A percentile compares a stretch with the other conserved stretches of the same genome.
phyloP scores from a whole-genome alignment of 2,329 filamentous ascomycete genomes.

The Albifimbria verrucaria region DNA sequence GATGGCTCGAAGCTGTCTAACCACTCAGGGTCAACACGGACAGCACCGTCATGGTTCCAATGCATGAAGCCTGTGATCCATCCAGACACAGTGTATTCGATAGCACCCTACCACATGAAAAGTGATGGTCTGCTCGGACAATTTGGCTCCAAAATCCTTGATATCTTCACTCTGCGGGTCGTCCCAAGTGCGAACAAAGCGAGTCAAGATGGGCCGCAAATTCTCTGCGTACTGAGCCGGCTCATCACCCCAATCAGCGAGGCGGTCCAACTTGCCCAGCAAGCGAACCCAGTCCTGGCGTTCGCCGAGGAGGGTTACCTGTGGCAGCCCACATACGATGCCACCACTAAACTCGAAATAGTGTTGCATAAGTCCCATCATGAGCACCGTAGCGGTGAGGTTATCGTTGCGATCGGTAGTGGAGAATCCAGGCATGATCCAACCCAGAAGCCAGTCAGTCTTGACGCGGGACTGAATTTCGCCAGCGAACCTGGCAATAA shows the following conservation, averaged over 20 bases:
- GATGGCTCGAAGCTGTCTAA: background rate
- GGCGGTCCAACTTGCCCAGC: constrained; percentile 35
- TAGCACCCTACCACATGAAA: constrained; percentile 23
- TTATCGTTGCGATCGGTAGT: constrained; percentile 36
- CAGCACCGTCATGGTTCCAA: constrained; percentile 34
- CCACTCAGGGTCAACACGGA: constrained; percentile 13
- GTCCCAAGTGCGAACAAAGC: constrained; percentile 43
- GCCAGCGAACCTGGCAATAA: constrained; percentile 30
- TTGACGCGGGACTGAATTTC: constrained; percentile 37
- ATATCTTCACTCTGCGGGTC: constrained; percentile 28
- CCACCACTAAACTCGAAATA: constrained; percentile 34
- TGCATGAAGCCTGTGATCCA: constrained; percentile 48
- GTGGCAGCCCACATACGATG: constrained; percentile 40
- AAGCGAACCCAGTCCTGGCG: constrained; percentile 38
- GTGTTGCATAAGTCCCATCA: constrained; percentile 42
- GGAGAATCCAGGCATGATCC: constrained; percentile 40
- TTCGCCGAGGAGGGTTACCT: constrained; percentile 36
- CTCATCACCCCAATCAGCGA: constrained; percentile 42
- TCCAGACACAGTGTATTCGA: constrained; percentile 37
- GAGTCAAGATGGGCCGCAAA: constrained; percentile 40
- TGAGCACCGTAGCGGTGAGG: constrained; percentile 37
- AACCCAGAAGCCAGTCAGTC: constrained; percentile 36
- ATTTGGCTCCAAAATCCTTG: constrained; percentile 42
- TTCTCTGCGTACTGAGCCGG: constrained; percentile 32
- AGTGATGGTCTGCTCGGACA: constrained; percentile 30